Percentiles rank a stretch among this genome's conserved stretches.
Conservation (phyloP, 2,329 filamentous ascomycete genomes). For the Fusarium sarcochroum region DNA sequence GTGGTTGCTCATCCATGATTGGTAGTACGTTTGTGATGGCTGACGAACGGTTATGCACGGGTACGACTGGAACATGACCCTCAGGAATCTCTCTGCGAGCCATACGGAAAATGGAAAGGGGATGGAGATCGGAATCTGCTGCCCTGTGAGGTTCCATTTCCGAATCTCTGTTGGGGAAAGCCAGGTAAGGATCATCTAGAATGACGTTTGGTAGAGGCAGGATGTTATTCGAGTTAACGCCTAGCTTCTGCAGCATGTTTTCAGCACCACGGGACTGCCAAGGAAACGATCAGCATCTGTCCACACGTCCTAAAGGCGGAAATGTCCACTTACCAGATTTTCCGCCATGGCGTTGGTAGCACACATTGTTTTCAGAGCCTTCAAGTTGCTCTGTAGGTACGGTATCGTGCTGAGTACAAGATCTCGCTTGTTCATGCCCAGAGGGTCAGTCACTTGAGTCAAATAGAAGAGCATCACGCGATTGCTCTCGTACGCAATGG, state of each 20-base stretch:
- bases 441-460: slow-evolving; percentile 15
- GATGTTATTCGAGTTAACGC: slow-evolving; percentile 18
- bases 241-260: slow-evolving; percentile 29
- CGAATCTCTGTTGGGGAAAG: slow-evolving; percentile 10
- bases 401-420: slow-evolving; percentile 28
- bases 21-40: neutral
- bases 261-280: slow-evolving; percentile 23
- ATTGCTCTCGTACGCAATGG: slow-evolving; percentile 32
- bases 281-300: neutral
- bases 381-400: slow-evolving; percentile 31
- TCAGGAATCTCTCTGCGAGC: slow-evolving; percentile 24
- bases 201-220: slow-evolving; percentile 30
- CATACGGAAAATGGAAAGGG: slow-evolving; percentile 30
- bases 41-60: neutral
- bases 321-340: slow-evolving; percentile 15
- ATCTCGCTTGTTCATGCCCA: slow-evolving; percentile 16
- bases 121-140: slow-evolving; percentile 26
- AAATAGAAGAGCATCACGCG: slow-evolving; percentile 37
- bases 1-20: neutral
- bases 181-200: slow-evolving; percentile 19
- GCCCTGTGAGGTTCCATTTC: slow-evolving; percentile 7
- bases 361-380: slow-evolving; percentile 27
- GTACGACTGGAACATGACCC: slow-evolving; percentile 9
- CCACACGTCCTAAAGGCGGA: neutral
- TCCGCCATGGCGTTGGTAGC: slow-evolving; percentile 29